A percentile compares a stretch with the other conserved stretches of the same genome.
These are phyloP conservation scores for Lumnitzera racemosa DNA, from an alignment of 345 rosid species.

Conservation along the genomic window DNA sequence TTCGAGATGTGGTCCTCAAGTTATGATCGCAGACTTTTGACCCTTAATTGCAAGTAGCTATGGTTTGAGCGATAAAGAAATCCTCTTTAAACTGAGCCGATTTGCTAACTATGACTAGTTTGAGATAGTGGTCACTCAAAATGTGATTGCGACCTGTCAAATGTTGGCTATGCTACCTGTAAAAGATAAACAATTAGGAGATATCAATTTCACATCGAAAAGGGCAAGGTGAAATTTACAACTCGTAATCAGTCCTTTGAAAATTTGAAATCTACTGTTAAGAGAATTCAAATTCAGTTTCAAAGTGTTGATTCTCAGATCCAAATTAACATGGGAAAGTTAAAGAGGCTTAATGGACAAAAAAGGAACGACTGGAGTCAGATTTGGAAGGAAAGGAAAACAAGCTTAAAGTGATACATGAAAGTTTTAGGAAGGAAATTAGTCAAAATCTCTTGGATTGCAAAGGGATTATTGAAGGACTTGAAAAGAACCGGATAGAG, in stretches of 20 bases:
- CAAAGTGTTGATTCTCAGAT: conserved; percentile 60
- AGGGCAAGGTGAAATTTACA: conserved; percentile 53
- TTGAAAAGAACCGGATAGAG: conserved; percentile 55
- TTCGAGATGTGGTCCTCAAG: too few species aligned
- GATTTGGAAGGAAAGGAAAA: conserved; percentile 77
- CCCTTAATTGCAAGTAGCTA: too few species aligned
- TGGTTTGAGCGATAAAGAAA: too few species aligned
- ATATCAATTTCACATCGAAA: background rate
- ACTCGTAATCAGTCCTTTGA: conserved; percentile 64
- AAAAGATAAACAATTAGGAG: too few species aligned
- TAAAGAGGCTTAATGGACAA: conserved; percentile 42
- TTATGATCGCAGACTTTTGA: too few species aligned
- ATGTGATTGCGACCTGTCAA: too few species aligned
- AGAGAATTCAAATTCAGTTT: conserved; percentile 53
- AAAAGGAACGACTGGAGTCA: conserved; percentile 68
- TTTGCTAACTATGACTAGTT: too few species aligned
- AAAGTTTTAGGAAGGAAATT: conserved; percentile 59
- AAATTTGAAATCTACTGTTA: conserved; percentile 62
- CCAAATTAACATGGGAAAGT: conserved; percentile 55
- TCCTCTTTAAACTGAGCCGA: too few species aligned
- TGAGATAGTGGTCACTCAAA: too few species aligned
- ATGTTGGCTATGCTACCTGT: too few species aligned
- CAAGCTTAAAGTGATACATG: conserved; percentile 54
- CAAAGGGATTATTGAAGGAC: conserved; percentile 44
- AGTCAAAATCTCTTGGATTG: conserved; percentile 53